Evolutionary conservation across 148 eudicot species (phyloP), one percentile per base, ranked within the genome.

Genomic region (Camellia granthamiana): DNA sequence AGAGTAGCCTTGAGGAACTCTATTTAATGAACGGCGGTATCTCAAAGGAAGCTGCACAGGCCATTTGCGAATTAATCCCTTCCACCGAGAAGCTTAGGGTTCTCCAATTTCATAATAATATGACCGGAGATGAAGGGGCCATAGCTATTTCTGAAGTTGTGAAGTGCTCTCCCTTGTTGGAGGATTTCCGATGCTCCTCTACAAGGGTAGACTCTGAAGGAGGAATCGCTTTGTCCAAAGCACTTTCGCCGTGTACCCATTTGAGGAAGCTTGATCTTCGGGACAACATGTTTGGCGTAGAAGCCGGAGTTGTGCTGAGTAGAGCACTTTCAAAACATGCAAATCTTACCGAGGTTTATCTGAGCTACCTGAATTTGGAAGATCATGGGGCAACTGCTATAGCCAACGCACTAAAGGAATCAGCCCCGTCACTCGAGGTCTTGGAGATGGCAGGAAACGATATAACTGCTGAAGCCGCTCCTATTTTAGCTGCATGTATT

Each of bases 41-140:
- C 47, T 91, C 94, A 4, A 83, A 87, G 82, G 94, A 87, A 83
- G 94, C 92, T 60, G 94, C 92, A n/a, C 82, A 59, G 55, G 94
- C 92, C 78, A 88, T 91, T 43, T 68, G 76, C 77, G 92, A 91
- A 79, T 70, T 91, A 64, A 74, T 89, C 77, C 94, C 92, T 55
- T 87, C 87, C 43, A 91, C 90, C 1, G 90, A 82, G 46, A 85
- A 83, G 84, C 85, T 91, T 1, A 91, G 72, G 68, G 83, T 91
- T 47, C 92, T 91, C 59, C 90, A 91, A 0, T 91, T 91, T 84
- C 94, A 91, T 44, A 89, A 91, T 68, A 91, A 89, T 46, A 91
- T 91, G 92, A 89, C 94, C 6, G 92, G 94, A 54, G 92, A 90
- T 86, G 90, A 87, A 81, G 93, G 91, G 65, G 93, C 91, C 41